A percentile compares a stretch with the other conserved stretches of the same genome.
Evolutionary conservation across 1,284 basidiomycete species (phyloP).

Genomic region (Cryptococcus sp.): DNA sequence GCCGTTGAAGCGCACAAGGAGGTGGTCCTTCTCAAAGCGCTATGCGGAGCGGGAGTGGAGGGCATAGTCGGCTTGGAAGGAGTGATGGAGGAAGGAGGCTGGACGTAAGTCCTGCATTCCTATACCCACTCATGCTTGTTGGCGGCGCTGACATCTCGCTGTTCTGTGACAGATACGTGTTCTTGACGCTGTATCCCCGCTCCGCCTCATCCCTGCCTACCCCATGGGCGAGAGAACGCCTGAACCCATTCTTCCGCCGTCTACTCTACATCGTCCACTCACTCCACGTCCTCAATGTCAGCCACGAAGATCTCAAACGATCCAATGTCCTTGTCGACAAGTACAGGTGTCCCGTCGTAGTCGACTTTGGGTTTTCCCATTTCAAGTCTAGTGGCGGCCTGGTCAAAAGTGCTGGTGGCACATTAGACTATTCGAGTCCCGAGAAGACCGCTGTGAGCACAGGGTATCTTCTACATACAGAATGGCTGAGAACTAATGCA

Average conservation of each 20-base stretch:
- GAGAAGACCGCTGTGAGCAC: constrained; percentile 45
- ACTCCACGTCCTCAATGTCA: constrained; percentile 45
- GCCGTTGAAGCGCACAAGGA: constrained; percentile 53
- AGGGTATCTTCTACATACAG: background rate
- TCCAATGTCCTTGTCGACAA: constrained; percentile 45
- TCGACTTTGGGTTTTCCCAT: constrained; percentile 52
- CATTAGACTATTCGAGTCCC: constrained; percentile 50
- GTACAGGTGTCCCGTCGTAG: constrained; percentile 30
- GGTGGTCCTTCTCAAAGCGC: constrained; percentile 48
- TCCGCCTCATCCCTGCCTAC: constrained; percentile 20
- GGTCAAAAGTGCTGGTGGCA: constrained; percentile 46
- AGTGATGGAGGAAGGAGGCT: constrained; percentile 46
- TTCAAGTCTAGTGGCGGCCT: constrained; percentile 33
- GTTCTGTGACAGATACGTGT: constrained; percentile 35
- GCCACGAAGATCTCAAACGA: constrained; percentile 53
- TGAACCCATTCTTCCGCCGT: constrained; percentile 41
- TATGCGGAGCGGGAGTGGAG: constrained; percentile 40
- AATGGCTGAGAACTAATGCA: background rate
- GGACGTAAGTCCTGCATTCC: constrained; percentile 43
- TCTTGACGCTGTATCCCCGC: constrained; percentile 36
- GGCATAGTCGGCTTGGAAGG: constrained; percentile 49
- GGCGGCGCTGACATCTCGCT: too few relatives aligned
- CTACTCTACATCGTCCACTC: constrained; percentile 41
- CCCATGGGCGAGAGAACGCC: constrained; percentile 11
- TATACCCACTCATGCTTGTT: background rate